These are phyloP conservation scores for Curvularia sp. DNA, from an alignment of 2,329 filamentous ascomycete genomes.

Conservation along the genomic window DNA sequence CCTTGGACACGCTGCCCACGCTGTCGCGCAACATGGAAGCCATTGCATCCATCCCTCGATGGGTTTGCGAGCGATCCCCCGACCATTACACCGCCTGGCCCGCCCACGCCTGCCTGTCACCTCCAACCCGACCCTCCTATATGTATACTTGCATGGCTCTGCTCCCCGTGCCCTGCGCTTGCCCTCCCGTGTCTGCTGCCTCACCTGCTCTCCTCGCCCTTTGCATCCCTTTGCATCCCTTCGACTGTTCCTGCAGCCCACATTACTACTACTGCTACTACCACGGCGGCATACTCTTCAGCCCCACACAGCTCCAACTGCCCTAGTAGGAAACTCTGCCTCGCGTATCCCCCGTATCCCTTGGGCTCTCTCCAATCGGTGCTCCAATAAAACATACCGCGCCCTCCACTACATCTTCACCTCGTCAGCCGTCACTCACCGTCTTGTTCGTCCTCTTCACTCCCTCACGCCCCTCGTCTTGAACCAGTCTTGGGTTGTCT, in stretches of 20 bases:
- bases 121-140: slow-evolving; percentile 14
- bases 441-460: not conserved
- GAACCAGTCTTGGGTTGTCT: slow-evolving; percentile 35
- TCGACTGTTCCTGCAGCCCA: slow-evolving; percentile 17
- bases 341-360: not conserved
- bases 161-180: slow-evolving; percentile 4
- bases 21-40: slow-evolving; percentile 36
- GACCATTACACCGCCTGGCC: slow-evolving; percentile 43
- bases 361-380: not conserved
- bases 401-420: slow-evolving; percentile 5
- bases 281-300: slow-evolving; percentile 26
- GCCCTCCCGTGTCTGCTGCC: no score
- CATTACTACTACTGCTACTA: not conserved
- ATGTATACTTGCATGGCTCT: not conserved
- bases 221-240: not conserved
- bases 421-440: not conserved
- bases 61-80: slow-evolving; percentile 41
- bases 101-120: slow-evolving; percentile 22
- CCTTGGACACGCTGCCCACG: no score
- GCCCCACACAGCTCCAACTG: slow-evolving; percentile 27
- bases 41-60: slow-evolving; percentile 16
- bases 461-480: not conserved
- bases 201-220: slow-evolving; percentile 4
- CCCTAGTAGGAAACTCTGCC: slow-evolving; percentile 17
- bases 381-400: not conserved